phyloP scores from a whole-genome alignment of 73 alveolate species.

The Paramecium primaurelia region DNA sequence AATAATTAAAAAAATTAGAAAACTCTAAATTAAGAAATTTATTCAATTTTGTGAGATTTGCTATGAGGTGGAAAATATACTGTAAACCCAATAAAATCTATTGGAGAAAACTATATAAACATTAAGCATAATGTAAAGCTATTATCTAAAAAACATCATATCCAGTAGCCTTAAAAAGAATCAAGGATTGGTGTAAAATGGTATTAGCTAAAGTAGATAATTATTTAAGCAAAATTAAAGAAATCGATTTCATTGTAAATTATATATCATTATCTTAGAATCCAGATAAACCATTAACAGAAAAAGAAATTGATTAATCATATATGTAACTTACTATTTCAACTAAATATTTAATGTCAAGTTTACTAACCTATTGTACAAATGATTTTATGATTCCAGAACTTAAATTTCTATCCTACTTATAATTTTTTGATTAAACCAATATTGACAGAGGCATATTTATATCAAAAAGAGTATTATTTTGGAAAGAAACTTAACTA shows the following conservation, averaged over 20 bases:
- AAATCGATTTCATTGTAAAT: constrained; percentile 9
- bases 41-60: background rate
- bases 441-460: constrained; percentile 36
- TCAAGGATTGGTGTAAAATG: constrained; percentile 7
- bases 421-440: background rate
- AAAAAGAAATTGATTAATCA: constrained; percentile 8
- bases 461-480: constrained; percentile 35
- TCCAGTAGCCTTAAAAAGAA: background rate
- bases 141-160: background rate
- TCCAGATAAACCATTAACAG: background rate
- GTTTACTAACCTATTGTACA: constrained; percentile 21
- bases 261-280: background rate
- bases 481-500: constrained; percentile 22
- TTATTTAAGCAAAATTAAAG: background rate
- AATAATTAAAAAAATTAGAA: background rate
- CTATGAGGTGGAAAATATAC: constrained; percentile 40
- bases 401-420: background rate
- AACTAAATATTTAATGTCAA: background rate
- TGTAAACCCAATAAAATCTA: background rate
- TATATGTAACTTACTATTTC: background rate
- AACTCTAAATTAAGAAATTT: background rate
- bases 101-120: constrained; percentile 6
- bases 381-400: constrained; percentile 31
- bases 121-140: background rate
- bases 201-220: constrained; percentile 32